phyloP scores from a whole-genome alignment of 2,329 filamentous ascomycete genomes.

The Metarhizium sp. region DNA sequence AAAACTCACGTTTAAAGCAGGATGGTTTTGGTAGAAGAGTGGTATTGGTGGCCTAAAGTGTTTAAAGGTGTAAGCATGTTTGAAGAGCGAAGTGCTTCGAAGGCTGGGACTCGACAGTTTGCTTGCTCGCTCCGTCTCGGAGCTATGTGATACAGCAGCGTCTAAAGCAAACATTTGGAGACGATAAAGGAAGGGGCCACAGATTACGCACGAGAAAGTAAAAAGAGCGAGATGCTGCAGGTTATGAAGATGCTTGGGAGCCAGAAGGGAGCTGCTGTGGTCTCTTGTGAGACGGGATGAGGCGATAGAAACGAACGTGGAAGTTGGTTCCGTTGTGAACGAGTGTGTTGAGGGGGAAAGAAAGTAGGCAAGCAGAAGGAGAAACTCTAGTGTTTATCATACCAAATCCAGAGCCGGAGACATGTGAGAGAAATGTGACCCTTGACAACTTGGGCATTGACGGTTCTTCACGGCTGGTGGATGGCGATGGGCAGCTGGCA shows the following conservation, averaged over 20 bases:
- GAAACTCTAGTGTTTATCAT: not conserved
- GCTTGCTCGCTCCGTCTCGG: not conserved
- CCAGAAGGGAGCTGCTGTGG: not conserved
- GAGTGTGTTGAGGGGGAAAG: constrained; percentile 1
- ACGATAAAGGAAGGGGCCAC: not conserved
- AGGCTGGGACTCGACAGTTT: not conserved
- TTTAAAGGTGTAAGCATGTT: not conserved
- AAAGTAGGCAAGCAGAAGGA: not conserved
- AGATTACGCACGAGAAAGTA: not conserved
- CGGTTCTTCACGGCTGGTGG: not conserved
- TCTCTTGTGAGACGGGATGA: not conserved
- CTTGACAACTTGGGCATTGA: not conserved
- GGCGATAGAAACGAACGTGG: constrained; percentile 3
- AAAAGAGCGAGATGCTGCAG: not conserved
- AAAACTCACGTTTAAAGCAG: not conserved
- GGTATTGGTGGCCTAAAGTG: not conserved
- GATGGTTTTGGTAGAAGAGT: not conserved
- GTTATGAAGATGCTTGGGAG: not conserved
- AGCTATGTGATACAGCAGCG: not conserved
- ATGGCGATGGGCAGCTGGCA: not conserved
- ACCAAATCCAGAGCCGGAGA: not conserved
- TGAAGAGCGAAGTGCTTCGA: not conserved
- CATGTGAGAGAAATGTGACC: not conserved
- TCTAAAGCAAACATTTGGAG: not conserved
- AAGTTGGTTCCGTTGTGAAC: not conserved